phyloP scores from a whole-genome alignment of 345 rosid species.

The Populus deltoides region DNA sequence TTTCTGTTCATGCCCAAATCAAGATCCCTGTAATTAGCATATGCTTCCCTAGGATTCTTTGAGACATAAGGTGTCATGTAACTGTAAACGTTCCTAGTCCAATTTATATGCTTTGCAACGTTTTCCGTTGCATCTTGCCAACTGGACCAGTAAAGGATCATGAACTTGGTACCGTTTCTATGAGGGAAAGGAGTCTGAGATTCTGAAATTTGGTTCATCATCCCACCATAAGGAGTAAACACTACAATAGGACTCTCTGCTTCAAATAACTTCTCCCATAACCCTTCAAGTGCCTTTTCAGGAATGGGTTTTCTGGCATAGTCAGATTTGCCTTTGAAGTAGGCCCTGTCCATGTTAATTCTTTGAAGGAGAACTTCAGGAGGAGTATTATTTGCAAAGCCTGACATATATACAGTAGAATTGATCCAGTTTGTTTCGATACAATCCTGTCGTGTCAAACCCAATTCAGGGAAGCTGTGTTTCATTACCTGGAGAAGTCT shows the following conservation, averaged over 20 bases:
- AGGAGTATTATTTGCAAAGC: conserved; percentile 11
- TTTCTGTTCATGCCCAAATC: conserved; percentile 14
- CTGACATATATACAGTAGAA: conserved; percentile 1
- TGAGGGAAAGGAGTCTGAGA: conserved; percentile 28
- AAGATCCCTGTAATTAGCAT: conserved; percentile 20
- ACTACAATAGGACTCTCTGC: conserved; percentile 48
- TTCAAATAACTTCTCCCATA: conserved; percentile 37
- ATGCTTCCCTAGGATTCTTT: conserved; percentile 25
- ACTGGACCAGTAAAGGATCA: background rate
- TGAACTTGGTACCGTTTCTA: conserved; percentile 24
- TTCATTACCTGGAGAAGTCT: conserved; percentile 22
- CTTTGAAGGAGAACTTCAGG: conserved; percentile 24
- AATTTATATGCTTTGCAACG: no score
- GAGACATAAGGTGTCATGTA: no score
- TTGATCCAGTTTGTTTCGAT: conserved; percentile 30
- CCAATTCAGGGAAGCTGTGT: conserved; percentile 33
- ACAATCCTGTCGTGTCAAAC: conserved; percentile 22
- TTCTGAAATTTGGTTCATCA: conserved; percentile 42
- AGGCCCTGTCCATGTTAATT: background rate
- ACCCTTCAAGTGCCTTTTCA: conserved; percentile 9
- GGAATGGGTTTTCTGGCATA: conserved; percentile 30
- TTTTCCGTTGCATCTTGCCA: no score
- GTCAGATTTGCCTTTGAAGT: conserved; percentile 38
- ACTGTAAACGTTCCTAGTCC: no score
- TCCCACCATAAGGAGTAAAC: conserved; percentile 25